Evolutionary conservation across 192 early-diverging fungal species (phyloP), one percentile per base, ranked within the genome.

Genomic region (Podila epicladia): DNA sequence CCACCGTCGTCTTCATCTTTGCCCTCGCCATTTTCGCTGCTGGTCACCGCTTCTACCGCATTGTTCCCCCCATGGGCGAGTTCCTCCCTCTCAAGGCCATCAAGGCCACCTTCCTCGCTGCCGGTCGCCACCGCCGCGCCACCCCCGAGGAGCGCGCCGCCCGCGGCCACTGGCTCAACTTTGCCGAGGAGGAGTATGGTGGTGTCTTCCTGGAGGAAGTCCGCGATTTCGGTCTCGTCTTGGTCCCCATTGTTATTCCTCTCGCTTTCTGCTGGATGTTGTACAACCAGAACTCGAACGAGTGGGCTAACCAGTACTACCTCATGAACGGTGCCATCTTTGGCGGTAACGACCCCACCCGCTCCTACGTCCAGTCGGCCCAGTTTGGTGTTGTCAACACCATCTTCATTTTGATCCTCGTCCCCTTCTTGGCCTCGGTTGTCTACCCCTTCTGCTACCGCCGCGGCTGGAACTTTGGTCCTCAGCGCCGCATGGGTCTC

Each of bases 41-140:
- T 51, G 90, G 90, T 62, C 65, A 86, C 31, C 75, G 69, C 24
- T 84, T 72, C 80, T 92, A 92, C 77, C 83, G 91, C 62, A 84
- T 91, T 59, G 90, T 92, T 11, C 89, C 91, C 32, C 90, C 91
- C 60, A 71, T 82, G 60, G 89, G 91, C 38, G 60, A 73, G 62
- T 91, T 92, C 83, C 65, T 91, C 51, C 83, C 84, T 33, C 72
- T 67, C 32, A 73, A 83, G 66, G 79, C 88, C 49, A 0, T 82
- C 50, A 77, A 75, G 69, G 78, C 76, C 28, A 84, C 82, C 9
- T 4, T 64, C 65, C 49, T 55, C 48, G 82, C 82, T 48, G 57
- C 73, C 28, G 9, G 55, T 0, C 37, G 62, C 22, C 35, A 73
- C 58, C 9, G 13, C 31, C 55, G 58, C 29, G 73, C 82, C 15